phyloP scores from a whole-genome alignment of 345 rosid genomes.

The Eutrema yunnanense region DNA sequence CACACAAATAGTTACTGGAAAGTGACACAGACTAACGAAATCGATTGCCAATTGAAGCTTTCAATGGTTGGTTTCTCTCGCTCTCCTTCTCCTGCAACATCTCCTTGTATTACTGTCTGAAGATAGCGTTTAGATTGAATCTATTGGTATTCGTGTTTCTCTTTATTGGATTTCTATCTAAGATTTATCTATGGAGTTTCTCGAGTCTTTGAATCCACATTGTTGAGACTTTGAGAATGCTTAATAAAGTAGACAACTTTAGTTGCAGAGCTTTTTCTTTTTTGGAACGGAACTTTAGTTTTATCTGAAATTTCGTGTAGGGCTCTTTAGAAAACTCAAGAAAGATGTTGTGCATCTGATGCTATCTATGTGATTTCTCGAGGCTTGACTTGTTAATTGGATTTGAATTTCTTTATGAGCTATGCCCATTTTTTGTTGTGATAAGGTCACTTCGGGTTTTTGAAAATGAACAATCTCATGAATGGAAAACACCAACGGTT shows the following conservation, averaged over 20 bases:
- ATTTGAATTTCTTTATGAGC: not conserved
- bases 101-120: not conserved
- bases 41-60: not conserved
- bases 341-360: not conserved
- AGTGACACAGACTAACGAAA: not conserved
- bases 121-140: not conserved
- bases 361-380: not conserved
- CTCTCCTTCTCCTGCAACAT: not conserved
- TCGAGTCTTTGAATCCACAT: not conserved
- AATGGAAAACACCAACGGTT: not conserved
- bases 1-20: not conserved
- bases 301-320: not conserved
- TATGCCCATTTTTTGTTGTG: not conserved
- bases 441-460: not conserved
- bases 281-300: not conserved
- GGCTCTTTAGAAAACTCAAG: not conserved
- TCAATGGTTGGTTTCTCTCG: conserved; percentile 18
- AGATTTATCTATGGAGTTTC: not conserved
- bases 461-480: not conserved
- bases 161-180: not conserved
- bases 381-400: not conserved
- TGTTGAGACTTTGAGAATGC: not conserved
- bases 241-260: not conserved
- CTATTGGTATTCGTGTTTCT: not conserved
- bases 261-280: not conserved